A percentile compares a stretch with the other conserved stretches of the same genome.
These are phyloP conservation scores for Pichia sp. DNA, from an alignment of 1,139 yeast genomes.

Conservation along the genomic window DNA sequence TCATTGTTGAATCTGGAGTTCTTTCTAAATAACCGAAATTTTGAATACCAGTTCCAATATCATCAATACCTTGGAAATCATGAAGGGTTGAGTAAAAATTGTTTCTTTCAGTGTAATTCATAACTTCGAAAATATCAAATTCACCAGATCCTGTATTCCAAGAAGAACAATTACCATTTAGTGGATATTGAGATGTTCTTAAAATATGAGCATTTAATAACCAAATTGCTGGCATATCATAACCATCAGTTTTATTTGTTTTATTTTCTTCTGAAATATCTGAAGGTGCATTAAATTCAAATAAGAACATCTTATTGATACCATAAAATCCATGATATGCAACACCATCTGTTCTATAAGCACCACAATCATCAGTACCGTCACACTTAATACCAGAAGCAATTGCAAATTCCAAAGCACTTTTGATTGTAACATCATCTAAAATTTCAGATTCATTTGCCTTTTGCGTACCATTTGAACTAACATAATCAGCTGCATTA, in stretches of 20 bases:
- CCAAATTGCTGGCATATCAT: constrained; percentile 77
- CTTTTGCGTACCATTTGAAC: constrained; percentile 38
- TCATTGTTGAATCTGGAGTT: constrained; percentile 43
- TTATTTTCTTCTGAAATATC: constrained; percentile 29
- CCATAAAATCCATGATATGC: constrained; percentile 73
- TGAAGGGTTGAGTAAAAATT: constrained; percentile 62
- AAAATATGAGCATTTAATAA: constrained; percentile 70
- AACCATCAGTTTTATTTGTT: constrained; percentile 34
- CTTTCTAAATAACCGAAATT: constrained; percentile 53
- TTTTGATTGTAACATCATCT: constrained; percentile 41
- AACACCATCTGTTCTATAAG: constrained; percentile 63
- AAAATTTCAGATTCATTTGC: constrained; percentile 44
- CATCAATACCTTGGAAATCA: constrained; percentile 64
- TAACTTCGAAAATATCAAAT: constrained; percentile 68
- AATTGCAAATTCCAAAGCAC: constrained; percentile 55
- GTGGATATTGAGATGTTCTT: constrained; percentile 70
- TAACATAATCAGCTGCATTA: constrained; percentile 51
- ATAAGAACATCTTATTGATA: constrained; percentile 57
- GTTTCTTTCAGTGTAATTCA: constrained; percentile 46
- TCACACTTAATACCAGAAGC: constrained; percentile 55
- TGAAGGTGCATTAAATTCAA: constrained; percentile 61
- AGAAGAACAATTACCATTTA: constrained; percentile 59
- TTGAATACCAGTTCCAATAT: constrained; percentile 53
- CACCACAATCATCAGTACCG: constrained; percentile 55
- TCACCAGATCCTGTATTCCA: constrained; percentile 81